A percentile compares a stretch with the other conserved stretches of the same genome.
Evolutionary conservation across 345 rosid genomes (phyloP).

Genomic region (Lumnitzera racemosa): DNA sequence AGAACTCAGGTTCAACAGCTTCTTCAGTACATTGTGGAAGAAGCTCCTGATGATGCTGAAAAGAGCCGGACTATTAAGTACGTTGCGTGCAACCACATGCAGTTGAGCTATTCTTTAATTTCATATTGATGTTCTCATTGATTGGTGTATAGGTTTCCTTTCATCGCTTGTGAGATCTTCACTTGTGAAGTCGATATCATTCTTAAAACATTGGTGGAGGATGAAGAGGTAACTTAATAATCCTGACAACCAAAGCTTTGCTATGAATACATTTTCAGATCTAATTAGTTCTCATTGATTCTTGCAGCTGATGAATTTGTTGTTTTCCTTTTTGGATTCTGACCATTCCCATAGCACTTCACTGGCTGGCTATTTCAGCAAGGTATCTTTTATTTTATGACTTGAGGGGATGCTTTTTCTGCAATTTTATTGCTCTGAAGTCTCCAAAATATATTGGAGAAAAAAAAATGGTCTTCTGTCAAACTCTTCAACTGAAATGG

Average conservation of each 20-base stretch:
- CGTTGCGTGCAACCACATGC: constrained; percentile 9
- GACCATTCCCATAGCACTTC: constrained; percentile 49
- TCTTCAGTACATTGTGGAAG: constrained; percentile 67
- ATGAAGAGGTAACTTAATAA: constrained; percentile 57
- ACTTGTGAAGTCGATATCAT: constrained; percentile 92
- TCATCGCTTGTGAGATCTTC: constrained; percentile 86
- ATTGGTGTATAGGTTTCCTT: constrained; percentile 59
- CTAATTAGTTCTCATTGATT: background rate
- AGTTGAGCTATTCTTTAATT: constrained; percentile 1
- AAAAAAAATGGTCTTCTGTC: too few species aligned
- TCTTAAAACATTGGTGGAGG: constrained; percentile 83
- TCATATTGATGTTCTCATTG: background rate
- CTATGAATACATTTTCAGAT: background rate
- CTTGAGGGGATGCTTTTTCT: too few species aligned
- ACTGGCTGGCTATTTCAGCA: constrained; percentile 91
- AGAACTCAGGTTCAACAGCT: constrained; percentile 75
- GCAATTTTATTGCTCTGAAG: background rate
- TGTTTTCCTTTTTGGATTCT: constrained; percentile 78
- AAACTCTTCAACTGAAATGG: too few species aligned
- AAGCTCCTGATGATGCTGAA: constrained; percentile 67
- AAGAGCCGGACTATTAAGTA: constrained; percentile 69
- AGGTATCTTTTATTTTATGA: constrained; percentile 40
- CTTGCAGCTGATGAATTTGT: constrained; percentile 75
- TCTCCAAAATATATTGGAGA: background rate
- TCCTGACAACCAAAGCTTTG: background rate